phyloP scores from a whole-genome alignment of 1,139 yeast species.

The Sugiyamaella xylanicola region DNA sequence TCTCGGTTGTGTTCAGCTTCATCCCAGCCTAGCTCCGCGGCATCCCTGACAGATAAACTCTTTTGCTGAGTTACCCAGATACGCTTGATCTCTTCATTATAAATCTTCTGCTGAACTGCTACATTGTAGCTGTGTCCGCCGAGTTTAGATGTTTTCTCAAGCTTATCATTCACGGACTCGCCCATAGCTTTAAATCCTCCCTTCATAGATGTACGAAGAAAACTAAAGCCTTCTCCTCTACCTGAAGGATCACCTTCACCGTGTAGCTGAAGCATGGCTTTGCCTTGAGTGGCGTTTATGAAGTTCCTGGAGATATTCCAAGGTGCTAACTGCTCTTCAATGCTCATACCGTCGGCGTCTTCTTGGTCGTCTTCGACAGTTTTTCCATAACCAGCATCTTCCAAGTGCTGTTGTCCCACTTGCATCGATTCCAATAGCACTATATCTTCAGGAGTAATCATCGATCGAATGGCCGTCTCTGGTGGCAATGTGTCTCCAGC shows the following conservation, averaged over 20 bases:
- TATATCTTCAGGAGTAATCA: slow-evolving; percentile 92
- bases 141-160: slow-evolving; percentile 47
- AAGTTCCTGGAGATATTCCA: slow-evolving; percentile 94
- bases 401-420: slow-evolving; percentile 81
- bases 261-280: slow-evolving; percentile 92
- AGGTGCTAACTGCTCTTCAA: slow-evolving; percentile 87
- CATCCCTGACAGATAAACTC: slow-evolving; percentile 53
- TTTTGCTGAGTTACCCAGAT: slow-evolving; percentile 90
- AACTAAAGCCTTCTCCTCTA: slow-evolving; percentile 87
- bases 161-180: slow-evolving; percentile 47
- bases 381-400: slow-evolving; percentile 65
- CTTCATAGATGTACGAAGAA: slow-evolving; percentile 89
- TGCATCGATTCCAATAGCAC: slow-evolving; percentile 90
- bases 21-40: slow-evolving; percentile 39
- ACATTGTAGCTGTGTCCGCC: slow-evolving; percentile 73
- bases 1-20: slow-evolving; percentile 42
- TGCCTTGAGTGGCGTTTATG: slow-evolving; percentile 91
- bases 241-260: slow-evolving; percentile 99
- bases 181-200: slow-evolving; percentile 81
- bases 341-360: slow-evolving; percentile 50
- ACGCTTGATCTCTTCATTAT: slow-evolving; percentile 84
- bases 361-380: slow-evolving; percentile 50
- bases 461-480: slow-evolving; percentile 76
- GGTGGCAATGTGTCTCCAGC: slow-evolving; percentile 69
- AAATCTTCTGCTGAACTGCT: slow-evolving; percentile 87